phyloP scores from a whole-genome alignment of 2,329 filamentous ascomycete genomes.

The Diplodia corticola region DNA sequence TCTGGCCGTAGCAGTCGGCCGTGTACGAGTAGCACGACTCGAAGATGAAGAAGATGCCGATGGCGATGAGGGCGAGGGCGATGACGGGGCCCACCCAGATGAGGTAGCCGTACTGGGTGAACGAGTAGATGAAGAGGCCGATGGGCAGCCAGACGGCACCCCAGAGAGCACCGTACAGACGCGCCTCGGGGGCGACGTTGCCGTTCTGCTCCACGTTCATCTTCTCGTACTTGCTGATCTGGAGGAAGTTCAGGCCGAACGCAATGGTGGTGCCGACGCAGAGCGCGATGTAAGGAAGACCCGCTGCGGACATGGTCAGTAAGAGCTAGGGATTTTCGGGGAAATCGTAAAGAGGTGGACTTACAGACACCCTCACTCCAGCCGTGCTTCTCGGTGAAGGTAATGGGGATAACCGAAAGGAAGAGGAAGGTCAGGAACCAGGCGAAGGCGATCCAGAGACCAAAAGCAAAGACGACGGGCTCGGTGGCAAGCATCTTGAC shows the following conservation, averaged over 20 bases:
- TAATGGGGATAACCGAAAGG: slow-evolving; percentile 53
- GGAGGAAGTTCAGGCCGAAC: slow-evolving; percentile 52
- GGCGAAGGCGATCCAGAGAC: slow-evolving; percentile 55
- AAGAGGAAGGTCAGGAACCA: slow-evolving; percentile 58
- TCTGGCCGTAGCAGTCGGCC: slow-evolving; percentile 55
- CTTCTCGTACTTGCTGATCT: slow-evolving; percentile 53
- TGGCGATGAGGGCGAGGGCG: slow-evolving; percentile 51
- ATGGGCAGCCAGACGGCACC: slow-evolving; percentile 51
- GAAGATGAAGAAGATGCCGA: slow-evolving; percentile 57
- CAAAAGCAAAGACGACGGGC: slow-evolving; percentile 53
- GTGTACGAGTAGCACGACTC: slow-evolving; percentile 52
- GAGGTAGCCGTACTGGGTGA: slow-evolving; percentile 54
- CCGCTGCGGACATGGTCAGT: slow-evolving; percentile 29
- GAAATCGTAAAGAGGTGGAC: background rate
- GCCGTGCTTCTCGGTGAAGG: slow-evolving; percentile 53
- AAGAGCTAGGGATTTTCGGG: slow-evolving; percentile 1
- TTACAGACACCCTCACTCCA: slow-evolving; percentile 51
- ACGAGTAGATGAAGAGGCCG: slow-evolving; percentile 56
- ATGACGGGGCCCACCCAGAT: slow-evolving; percentile 53
- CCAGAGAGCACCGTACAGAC: slow-evolving; percentile 52
- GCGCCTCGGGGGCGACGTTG: slow-evolving; percentile 46
- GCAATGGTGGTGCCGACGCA: slow-evolving; percentile 52
- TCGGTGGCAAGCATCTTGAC: slow-evolving; percentile 53
- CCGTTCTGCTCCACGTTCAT: slow-evolving; percentile 41
- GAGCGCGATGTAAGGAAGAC: slow-evolving; percentile 55